These are phyloP conservation scores for Penicillium sp. DNA, from an alignment of 2,329 filamentous ascomycete species.

Conservation along the genomic window DNA sequence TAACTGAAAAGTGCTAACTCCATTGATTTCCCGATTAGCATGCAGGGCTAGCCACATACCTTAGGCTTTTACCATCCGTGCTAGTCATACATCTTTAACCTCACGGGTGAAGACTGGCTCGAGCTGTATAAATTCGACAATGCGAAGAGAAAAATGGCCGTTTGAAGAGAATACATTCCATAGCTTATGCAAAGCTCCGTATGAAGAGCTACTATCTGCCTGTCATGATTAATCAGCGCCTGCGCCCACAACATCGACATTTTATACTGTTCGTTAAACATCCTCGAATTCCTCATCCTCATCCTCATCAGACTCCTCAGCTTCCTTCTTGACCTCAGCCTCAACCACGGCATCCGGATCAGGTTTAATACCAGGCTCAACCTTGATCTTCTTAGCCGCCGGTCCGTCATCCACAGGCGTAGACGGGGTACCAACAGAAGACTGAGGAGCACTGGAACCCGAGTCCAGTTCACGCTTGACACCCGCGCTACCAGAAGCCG, in stretches of 20 bases:
- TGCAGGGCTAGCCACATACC: no score
- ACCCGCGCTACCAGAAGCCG: slow-evolving; percentile 23
- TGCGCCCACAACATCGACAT: background rate
- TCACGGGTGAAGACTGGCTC: no score
- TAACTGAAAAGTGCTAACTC: no score
- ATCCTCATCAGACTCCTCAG: slow-evolving; percentile 8
- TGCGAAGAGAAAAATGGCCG: no score
- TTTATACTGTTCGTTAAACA: slow-evolving; percentile 2
- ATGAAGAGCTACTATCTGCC: background rate
- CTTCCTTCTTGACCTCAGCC: slow-evolving; percentile 12
- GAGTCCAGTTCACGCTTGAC: slow-evolving; percentile 41
- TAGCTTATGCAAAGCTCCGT: background rate
- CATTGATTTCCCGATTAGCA: no score
- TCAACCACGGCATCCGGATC: slow-evolving; percentile 15
- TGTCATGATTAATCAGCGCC: slow-evolving; percentile 7
- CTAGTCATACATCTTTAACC: no score
- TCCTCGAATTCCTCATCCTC: slow-evolving; percentile 10
- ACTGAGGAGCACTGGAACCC: slow-evolving; percentile 39
- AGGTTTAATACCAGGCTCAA: slow-evolving; percentile 13
- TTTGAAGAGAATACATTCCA: background rate
- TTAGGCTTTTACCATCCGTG: no score
- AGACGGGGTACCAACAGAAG: slow-evolving; percentile 36
- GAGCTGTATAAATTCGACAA: no score
- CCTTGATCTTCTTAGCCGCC: slow-evolving; percentile 42
- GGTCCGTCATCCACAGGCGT: slow-evolving; percentile 40